These are phyloP conservation scores for Sarocladium kiliense DNA, from an alignment of 2,329 filamentous ascomycete genomes.

Conservation along the genomic window DNA sequence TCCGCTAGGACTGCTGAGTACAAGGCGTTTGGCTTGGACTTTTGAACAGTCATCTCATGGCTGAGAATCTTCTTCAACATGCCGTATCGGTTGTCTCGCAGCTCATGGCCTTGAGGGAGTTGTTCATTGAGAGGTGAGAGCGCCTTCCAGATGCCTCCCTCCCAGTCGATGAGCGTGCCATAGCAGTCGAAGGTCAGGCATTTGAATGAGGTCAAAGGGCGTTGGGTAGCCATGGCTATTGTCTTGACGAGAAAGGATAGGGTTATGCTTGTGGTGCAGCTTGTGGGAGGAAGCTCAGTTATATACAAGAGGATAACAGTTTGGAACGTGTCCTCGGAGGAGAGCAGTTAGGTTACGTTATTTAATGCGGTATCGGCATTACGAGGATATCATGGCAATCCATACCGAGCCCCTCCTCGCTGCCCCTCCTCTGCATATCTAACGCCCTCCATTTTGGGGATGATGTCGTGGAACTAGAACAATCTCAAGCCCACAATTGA, in stretches of 20 bases:
- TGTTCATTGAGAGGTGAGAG: conserved; percentile 43
- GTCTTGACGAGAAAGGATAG: not conserved
- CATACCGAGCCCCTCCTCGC: not conserved
- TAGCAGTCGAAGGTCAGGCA: conserved; percentile 72
- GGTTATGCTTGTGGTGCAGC: not conserved
- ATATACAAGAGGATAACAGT: too few species aligned
- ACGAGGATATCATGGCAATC: not conserved
- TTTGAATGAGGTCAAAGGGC: conserved; percentile 23
- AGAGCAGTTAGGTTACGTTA: too few species aligned
- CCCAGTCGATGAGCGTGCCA: conserved; percentile 76
- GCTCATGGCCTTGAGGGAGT: conserved; percentile 32
- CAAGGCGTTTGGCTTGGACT: conserved; percentile 46
- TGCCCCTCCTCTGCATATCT: not conserved
- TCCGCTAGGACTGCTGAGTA: conserved; percentile 33
- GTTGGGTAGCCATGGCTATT: conserved; percentile 12
- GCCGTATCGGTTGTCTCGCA: conserved; percentile 30
- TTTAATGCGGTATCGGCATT: not conserved
- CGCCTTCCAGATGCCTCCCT: conserved; percentile 54
- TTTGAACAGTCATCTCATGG: conserved; percentile 43
- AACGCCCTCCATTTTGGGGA: not conserved
- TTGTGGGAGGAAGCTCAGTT: not conserved
- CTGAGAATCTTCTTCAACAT: conserved; percentile 45
- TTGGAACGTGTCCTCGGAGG: too few species aligned
- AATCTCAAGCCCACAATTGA: not conserved
- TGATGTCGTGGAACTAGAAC: not conserved